phyloP scores from a whole-genome alignment of 208 protist species.

The Vickermania ingenoplastis region DNA sequence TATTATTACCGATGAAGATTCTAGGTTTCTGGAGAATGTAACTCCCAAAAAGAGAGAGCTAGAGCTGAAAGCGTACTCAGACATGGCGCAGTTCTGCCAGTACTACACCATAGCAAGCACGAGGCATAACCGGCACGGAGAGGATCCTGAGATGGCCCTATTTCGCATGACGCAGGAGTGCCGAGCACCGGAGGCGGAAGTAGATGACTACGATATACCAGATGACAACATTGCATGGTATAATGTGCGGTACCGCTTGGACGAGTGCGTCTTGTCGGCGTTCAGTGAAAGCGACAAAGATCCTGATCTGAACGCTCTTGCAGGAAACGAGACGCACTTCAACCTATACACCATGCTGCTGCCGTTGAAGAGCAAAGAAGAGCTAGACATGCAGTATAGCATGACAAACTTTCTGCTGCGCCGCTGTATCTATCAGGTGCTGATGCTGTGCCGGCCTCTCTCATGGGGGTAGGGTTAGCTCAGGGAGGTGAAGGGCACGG shows the following conservation, averaged over 20 bases:
- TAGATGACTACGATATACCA: constrained; percentile 23
- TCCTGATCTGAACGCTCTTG: constrained; percentile 43
- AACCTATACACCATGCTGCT: constrained; percentile 70
- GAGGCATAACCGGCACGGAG: constrained; percentile 76
- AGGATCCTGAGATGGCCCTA: constrained; percentile 81
- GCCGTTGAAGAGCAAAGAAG: constrained; percentile 43
- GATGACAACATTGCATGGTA: constrained; percentile 24
- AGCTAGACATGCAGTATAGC: constrained; percentile 33
- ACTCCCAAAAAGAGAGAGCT: constrained; percentile 58
- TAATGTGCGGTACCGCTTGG: constrained; percentile 69
- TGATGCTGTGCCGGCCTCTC: constrained; percentile 67
- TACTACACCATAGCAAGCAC: constrained; percentile 66
- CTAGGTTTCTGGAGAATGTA: constrained; percentile 48
- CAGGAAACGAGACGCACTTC: constrained; percentile 60
- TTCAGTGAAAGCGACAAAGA: constrained; percentile 48
- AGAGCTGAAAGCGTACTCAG: constrained; percentile 78
- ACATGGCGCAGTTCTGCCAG: constrained; percentile 83
- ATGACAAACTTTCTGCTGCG: constrained; percentile 80
- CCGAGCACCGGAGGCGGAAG: constrained; percentile 28
- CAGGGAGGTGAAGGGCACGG: too few species aligned
- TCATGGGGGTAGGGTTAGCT: constrained; percentile 53
- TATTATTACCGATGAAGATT: constrained; percentile 65
- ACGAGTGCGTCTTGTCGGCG: constrained; percentile 46
- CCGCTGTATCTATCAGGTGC: constrained; percentile 64
- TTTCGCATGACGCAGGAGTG: constrained; percentile 72